Conservation (phyloP, 208 protist species). For the Leishmania lainsoni region DNA sequence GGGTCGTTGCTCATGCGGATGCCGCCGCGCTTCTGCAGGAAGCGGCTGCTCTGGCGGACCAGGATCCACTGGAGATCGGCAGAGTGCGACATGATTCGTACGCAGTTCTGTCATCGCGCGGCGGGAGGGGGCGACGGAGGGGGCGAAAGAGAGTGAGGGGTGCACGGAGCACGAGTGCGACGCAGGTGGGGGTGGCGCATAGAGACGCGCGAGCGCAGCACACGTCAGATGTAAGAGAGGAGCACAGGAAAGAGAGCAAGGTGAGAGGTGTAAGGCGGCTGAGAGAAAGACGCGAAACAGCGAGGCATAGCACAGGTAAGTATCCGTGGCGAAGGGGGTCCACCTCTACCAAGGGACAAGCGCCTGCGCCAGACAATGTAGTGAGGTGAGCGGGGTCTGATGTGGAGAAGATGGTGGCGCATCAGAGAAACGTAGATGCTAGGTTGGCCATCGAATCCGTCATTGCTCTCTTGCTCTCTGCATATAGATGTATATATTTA, state of each 20-base stretch:
- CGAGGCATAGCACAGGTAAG: background rate
- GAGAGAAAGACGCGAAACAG: background rate
- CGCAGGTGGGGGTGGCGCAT: background rate
- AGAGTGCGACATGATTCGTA: constrained; percentile 75
- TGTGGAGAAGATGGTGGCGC: background rate
- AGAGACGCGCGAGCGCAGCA: background rate
- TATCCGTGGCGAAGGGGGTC: too few species aligned
- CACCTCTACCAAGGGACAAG: background rate
- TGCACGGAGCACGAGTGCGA: background rate
- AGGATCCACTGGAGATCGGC: constrained; percentile 86
- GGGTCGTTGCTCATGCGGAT: constrained; percentile 81
- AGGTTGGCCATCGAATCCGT: background rate
- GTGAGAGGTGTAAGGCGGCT: background rate
- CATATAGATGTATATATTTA: background rate
- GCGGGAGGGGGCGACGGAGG: background rate
- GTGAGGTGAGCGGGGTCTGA: too few species aligned
- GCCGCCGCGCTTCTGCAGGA: constrained; percentile 83
- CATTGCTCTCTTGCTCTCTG: background rate
- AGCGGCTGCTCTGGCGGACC: constrained; percentile 85
- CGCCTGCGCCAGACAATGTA: background rate
- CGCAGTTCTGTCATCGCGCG: constrained; percentile 11
- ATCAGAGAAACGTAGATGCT: background rate
- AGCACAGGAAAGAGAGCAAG: background rate
- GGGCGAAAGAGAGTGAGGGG: background rate
- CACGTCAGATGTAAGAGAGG: background rate